A percentile compares a stretch with the other conserved stretches of the same genome.
phyloP scores from a whole-genome alignment of 352 stramenopile genomes.

The Phytophthora citrophthora region DNA sequence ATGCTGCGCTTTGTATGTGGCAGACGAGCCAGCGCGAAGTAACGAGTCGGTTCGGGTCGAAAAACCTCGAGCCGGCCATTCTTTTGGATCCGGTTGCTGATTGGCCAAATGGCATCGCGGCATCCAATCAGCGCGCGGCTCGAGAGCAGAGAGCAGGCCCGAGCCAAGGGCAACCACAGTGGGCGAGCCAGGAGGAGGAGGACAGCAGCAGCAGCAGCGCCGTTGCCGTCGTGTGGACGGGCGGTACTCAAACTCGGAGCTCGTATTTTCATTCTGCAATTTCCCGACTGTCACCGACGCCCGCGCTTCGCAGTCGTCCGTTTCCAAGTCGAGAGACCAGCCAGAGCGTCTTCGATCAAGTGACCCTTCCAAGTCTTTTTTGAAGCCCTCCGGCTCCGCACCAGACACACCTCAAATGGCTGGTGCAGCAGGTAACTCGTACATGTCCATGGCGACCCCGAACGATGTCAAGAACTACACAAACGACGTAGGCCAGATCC shows the following conservation, averaged over 20 bases:
- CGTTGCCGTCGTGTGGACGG: slow-evolving; percentile 23
- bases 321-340: slow-evolving; percentile 30
- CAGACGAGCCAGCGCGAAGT: slow-evolving; percentile 28
- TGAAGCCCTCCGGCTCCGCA: slow-evolving; percentile 26
- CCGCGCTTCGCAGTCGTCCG: slow-evolving; percentile 22
- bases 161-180: not conserved
- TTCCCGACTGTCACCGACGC: slow-evolving; percentile 55
- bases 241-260: slow-evolving; percentile 6
- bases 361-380: slow-evolving; percentile 26
- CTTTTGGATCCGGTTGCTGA: slow-evolving; percentile 2
- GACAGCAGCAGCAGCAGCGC: too few relatives aligned
- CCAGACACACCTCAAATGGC: slow-evolving; percentile 54
- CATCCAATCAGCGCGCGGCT: slow-evolving; percentile 18
- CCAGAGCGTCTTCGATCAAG: slow-evolving; percentile 21
- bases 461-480: slow-evolving; percentile 84
- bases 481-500: slow-evolving; percentile 77
- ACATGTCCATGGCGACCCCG: slow-evolving; percentile 81
- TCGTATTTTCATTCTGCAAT: slow-evolving; percentile 65
- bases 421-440: slow-evolving; percentile 56
- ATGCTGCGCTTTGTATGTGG: slow-evolving; percentile 23
- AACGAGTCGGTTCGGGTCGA: slow-evolving; percentile 27
- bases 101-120: slow-evolving; percentile 1
- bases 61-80: slow-evolving; percentile 13
- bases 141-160: slow-evolving; percentile 10
- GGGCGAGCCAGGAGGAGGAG: not conserved